Evolutionary conservation across 257 asterid species (phyloP), one percentile per base, ranked within the genome.

Genomic region (Primulina eburnea): DNA sequence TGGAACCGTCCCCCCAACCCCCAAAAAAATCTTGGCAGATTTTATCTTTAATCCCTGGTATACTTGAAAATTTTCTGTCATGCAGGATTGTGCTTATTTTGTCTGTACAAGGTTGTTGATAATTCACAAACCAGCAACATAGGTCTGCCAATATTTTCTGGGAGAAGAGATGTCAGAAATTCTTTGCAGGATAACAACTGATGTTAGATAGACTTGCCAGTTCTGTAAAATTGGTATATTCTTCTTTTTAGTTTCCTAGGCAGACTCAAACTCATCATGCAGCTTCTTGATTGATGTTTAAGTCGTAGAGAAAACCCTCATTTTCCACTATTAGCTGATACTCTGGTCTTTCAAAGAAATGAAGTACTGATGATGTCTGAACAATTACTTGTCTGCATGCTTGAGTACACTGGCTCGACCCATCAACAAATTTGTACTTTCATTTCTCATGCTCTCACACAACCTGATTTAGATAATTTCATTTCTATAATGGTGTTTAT

Each of bases 21-120:
- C 30, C 30, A 28, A 28, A 28, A 0, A 28, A 28, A 28, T 28
- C 2, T 28, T 28, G 30, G 30, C 35, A 24, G 26, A 24, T 24
- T 24, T 24, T 24, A 24, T 1, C 26, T 33, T 16, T 35, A 26
- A 18, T 8, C 21, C 47, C 71, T 43, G 38, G 4, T 40, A 3
- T 68, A 32, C 17, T 21, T 21, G 7, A 7, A 63, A 56, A 34
- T 57, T 28, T 28, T 5, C 43, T 2, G 5, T 65, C 75, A 18
- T 80, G 78, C 84, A 92, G 98, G 95, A 59, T 79, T 91, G 75
- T 94, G 96, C 88, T 76, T 91, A 28, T 82, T 88, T 71, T 94
- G 97, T 78, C 78, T 91, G 67, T 86, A 86, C 77, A 59, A 85
- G 71, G 80, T 89, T 63, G 71, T 81, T 2, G 90, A 82, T 75